Percentiles rank a stretch among this genome's conserved stretches.
phyloP scores from a whole-genome alignment of 306 rosid genomes.

The Corylus heterophylla region DNA sequence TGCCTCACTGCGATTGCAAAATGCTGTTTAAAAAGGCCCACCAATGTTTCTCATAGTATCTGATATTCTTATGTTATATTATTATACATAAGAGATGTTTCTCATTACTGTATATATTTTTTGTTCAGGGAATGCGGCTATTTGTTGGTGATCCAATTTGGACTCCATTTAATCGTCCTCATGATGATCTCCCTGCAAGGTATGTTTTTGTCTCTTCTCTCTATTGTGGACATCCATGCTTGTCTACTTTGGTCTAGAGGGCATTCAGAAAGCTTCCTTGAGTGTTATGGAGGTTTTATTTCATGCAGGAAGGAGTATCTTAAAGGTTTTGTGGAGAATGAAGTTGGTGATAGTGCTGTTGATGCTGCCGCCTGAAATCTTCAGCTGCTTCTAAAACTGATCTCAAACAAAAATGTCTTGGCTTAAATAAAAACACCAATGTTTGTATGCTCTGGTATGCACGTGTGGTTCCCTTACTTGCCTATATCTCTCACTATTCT shows the following conservation, averaged over 20 bases:
- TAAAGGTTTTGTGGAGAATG: constrained; percentile 56
- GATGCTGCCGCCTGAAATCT: constrained; percentile 66
- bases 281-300: constrained; percentile 23
- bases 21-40: not conserved
- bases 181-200: constrained; percentile 98
- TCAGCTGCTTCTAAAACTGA: constrained; percentile 2
- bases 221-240: not conserved
- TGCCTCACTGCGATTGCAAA: not conserved
- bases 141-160: constrained; percentile 96
- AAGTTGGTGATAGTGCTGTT: constrained; percentile 55
- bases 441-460: constrained; percentile 12
- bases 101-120: constrained; percentile 6
- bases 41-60: not conserved
- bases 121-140: constrained; percentile 82
- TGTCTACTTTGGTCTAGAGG: not conserved
- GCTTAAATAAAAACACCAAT: not conserved
- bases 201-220: constrained; percentile 27
- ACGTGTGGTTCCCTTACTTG: not conserved
- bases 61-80: not conserved
- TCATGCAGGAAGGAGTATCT: constrained; percentile 75
- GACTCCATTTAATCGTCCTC: constrained; percentile 98
- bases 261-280: constrained; percentile 13
- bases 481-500: not conserved
- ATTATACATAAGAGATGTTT: not conserved
- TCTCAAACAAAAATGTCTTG: not conserved